Base-by-base conservation (phyloP, 306 rosid species). In the Bauhinia variegata region DNA sequence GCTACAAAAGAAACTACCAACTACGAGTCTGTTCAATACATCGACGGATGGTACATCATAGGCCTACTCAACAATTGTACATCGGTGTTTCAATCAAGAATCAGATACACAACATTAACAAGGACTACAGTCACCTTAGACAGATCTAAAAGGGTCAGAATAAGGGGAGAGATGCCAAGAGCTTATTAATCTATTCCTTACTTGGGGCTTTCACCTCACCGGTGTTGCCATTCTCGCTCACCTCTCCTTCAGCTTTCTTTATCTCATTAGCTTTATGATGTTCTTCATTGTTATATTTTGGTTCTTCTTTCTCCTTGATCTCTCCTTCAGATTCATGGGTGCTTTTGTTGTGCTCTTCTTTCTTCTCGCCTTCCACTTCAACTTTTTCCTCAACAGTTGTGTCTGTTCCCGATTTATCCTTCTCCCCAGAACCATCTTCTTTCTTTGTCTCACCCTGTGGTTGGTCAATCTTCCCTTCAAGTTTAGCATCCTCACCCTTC, bases 51-150 rank as follows among this genome's bases (percentile, higher is more conserved):
- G 74, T 81, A 77, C 86, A 84, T 63, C 61, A 77, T 72, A 91
- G 38, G 74, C 75, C 96, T 87, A 85, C 62, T 67, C 95, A 82
- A 82, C 47, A 52, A 78, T 52, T 75, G 81, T 83, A 85, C 76
- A 76, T 51, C 63, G 79, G 65, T 73, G 69, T 82, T 84, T 71
- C 80, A 80, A 84, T 77, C 76, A 83, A 80, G 91, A 83, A 85
- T 82, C 81, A 80, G 83, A 83, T 70, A 72, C 58, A 84, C 83
- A 78, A 66, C 74, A 84, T 77, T 51, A 73, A 81, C 83, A 83
- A 73, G 76, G 78, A 71, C 86, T 85, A 82, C 79, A 70, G 84
- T 79, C 66, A 73, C 73, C 63, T 75, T 68, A 38, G 80, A 70
- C 79, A 67, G 69, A 81, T 76, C 80, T 78, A 75, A 78, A 66